Conservation (phyloP, 164 flowering plant genomes). For the Echeveria elegans region DNA sequence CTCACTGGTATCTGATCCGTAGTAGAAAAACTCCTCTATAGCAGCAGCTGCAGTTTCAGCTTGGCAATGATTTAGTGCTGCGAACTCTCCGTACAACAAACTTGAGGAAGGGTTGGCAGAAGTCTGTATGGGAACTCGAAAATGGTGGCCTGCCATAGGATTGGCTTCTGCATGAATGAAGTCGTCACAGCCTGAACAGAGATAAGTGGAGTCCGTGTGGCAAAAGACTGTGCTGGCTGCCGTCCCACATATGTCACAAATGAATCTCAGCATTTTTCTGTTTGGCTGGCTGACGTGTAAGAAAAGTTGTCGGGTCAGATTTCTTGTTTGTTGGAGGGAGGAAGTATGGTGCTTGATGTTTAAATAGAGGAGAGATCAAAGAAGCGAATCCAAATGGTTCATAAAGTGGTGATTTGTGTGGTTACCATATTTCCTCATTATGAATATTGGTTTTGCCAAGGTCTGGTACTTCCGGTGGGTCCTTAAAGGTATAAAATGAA, state of each 20-base stretch:
- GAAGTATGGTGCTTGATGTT: neutral
- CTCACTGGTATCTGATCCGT: neutral
- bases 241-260: conserved; percentile 1
- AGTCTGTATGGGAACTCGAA: neutral
- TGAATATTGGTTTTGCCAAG: neutral
- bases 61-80: neutral
- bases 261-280: conserved; percentile 1
- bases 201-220: conserved; percentile 5
- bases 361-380: neutral
- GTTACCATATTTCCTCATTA: neutral
- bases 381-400: neutral
- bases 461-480: neutral
- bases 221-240: conserved; percentile 1
- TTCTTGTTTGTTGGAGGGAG: neutral
- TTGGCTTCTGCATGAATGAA: conserved; percentile 8
- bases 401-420: conserved; percentile 1
- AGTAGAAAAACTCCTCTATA: neutral
- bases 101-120: neutral
- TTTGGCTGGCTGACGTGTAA: neutral
- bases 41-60: neutral
- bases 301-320: neutral
- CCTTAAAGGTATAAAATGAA: neutral
- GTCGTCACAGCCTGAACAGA: conserved; percentile 2
- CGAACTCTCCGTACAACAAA: neutral
- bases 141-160: conserved; percentile 6